Conservation (phyloP, 441 rosid species). For the Croton laevigatus region DNA sequence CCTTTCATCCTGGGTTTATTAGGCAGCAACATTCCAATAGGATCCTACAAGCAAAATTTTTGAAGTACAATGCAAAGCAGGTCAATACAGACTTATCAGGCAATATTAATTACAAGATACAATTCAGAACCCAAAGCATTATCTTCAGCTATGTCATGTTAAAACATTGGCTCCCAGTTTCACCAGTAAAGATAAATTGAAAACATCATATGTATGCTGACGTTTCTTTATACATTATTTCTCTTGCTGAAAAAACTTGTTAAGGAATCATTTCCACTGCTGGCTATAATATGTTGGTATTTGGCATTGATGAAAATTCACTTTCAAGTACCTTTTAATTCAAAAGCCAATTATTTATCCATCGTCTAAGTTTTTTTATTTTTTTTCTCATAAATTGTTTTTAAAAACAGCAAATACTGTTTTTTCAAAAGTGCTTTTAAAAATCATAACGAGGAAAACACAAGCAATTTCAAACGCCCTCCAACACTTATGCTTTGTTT, state of each 20-base stretch:
- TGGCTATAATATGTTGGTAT: neutral
- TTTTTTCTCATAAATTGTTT: no score
- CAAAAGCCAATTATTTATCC: no score
- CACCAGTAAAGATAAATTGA: neutral
- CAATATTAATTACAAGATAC: neutral
- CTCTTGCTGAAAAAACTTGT: neutral
- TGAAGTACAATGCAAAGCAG: neutral
- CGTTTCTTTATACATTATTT: neutral
- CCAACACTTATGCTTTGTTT: no score
- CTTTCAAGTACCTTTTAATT: no score
- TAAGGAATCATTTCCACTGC: neutral
- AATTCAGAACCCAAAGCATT: neutral
- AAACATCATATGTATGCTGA: no score
- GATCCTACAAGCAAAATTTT: conserved; percentile 27
- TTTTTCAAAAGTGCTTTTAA: no score
- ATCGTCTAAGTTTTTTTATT: no score
- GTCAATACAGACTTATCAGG: conserved; percentile 3
- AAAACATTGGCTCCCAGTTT: neutral
- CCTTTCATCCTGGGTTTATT: conserved; percentile 30
- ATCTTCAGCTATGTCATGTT: no score
- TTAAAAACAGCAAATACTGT: no score
- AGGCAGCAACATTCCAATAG: conserved; percentile 17
- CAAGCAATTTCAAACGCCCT: no score
- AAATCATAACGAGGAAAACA: no score
- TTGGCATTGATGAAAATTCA: no score